Evolutionary conservation across 2,329 filamentous ascomycete genomes (phyloP), one percentile per base, ranked within the genome.

Genomic region (Penicillium sp.): DNA sequence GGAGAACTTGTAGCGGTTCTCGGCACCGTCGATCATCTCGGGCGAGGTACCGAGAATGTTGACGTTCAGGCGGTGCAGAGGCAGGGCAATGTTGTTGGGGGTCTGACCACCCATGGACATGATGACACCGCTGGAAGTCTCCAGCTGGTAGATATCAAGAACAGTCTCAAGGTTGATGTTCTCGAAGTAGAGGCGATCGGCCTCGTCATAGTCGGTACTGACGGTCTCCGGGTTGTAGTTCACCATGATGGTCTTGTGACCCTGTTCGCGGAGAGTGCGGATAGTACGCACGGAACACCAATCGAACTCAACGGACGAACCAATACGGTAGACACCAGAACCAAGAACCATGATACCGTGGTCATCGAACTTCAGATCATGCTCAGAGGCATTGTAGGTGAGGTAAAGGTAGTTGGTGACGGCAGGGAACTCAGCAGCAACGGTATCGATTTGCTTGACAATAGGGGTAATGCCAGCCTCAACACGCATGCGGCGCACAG

Each of bases 1-100:
- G 44, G 92, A 96, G 82, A 98, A 98, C 82, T 98, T 98, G 84
- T 96, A 98, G 57, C 95, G 85, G 76, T 99, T 98, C 81, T 99
- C 95, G 1, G 95, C 95, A 35, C 86, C 92, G 75, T 99, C 95
- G 71, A 99, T 98, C 93, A 98, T 98, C 76, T 99, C 95, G 10
- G 95, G 95, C 0, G 93, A 97, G 1, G 95, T 99, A 66, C 95
- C 95, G 4, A 98, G 83, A 35, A 98, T 88, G 79, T 93, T 96
- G 71, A 96, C 91, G 61, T 96, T 95, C 50, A 92, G 84, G 62
- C 93, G 89, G 75, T 93, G 88, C 21, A 99, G 84, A 3, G 92
- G 90, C 50, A 98, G 83, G 1, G 95, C 92, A 68, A 99, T 97
- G 81, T 98, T 98, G 83, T 98, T 98, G 2, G 95, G 93, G 0